These are phyloP conservation scores for Candida tibetensis DNA, from an alignment of 805 yeast genomes.

Conservation along the genomic window DNA sequence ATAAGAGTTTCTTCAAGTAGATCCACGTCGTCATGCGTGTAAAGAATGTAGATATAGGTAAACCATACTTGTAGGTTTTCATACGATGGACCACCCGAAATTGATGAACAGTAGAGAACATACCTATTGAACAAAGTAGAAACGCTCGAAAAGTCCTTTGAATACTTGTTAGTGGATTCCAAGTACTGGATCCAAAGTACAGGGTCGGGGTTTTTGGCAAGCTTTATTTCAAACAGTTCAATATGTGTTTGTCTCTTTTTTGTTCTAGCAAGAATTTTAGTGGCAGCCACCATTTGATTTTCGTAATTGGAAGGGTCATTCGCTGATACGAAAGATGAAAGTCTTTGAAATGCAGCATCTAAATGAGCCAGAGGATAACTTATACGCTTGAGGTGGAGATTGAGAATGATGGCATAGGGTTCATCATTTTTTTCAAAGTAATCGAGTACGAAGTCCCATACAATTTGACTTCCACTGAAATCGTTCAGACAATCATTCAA, in stretches of 20 bases:
- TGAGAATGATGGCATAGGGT: slow-evolving; percentile 8
- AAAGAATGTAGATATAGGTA: slow-evolving; percentile 24
- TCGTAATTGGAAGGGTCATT: slow-evolving; percentile 29
- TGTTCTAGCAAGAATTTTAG: slow-evolving; percentile 28
- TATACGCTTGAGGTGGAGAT: slow-evolving; percentile 31
- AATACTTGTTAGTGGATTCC: slow-evolving; percentile 18
- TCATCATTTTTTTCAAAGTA: neutral
- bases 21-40: slow-evolving; percentile 13
- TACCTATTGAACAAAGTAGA: slow-evolving; percentile 11
- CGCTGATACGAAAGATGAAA: slow-evolving; percentile 40
- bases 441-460: slow-evolving; percentile 20
- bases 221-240: slow-evolving; percentile 34
- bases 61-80: slow-evolving; percentile 23
- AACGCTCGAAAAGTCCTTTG: neutral
- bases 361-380: slow-evolving; percentile 39
- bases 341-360: slow-evolving; percentile 38
- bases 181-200: slow-evolving; percentile 34
- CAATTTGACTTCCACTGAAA: slow-evolving; percentile 15
- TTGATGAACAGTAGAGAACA: slow-evolving; percentile 31
- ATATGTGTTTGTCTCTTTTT: slow-evolving; percentile 24
- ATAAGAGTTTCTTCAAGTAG: slow-evolving; percentile 11
- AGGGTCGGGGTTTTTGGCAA: slow-evolving; percentile 15
- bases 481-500: slow-evolving; percentile 24
- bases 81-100: neutral
- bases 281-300: slow-evolving; percentile 34